Evolutionary conservation across 495 filamentous ascomycete genomes (phyloP).

Genomic region (Penicillium coprophilum): DNA sequence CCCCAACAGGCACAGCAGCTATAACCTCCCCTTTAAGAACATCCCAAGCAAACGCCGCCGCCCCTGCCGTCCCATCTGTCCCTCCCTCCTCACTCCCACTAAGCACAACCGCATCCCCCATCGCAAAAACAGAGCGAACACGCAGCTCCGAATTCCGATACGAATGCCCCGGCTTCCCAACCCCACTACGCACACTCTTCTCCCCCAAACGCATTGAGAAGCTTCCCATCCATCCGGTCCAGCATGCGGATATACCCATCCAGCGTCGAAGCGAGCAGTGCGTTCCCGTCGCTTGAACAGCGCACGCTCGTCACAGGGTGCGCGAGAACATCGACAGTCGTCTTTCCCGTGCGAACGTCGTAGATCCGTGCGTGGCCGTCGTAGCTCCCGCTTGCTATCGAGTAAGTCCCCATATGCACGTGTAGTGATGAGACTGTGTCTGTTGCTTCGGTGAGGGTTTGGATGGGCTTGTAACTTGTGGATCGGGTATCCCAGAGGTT

Average conservation of each 20-base stretch:
- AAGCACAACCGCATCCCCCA: conserved; percentile 73
- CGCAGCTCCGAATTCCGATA: conserved; percentile 69
- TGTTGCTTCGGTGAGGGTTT: conserved; percentile 72
- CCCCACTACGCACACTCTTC: conserved; percentile 25
- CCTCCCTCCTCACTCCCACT: conserved; percentile 71
- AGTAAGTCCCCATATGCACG: conserved; percentile 43
- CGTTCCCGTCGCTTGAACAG: conserved; percentile 68
- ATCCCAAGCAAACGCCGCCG: conserved; percentile 80
- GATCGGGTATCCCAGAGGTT: conserved; percentile 79
- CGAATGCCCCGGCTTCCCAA: conserved; percentile 1
- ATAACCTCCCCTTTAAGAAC: conserved; percentile 71
- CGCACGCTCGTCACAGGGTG: conserved; percentile 64
- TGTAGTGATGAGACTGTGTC: conserved; percentile 70
- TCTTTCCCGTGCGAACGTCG: conserved; percentile 79
- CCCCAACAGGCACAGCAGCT: conserved; percentile 57
- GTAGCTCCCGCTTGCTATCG: conserved; percentile 66
- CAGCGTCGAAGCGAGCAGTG: conserved; percentile 70
- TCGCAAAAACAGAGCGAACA: conserved; percentile 69
- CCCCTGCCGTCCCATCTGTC: conserved; percentile 54
- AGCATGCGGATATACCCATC: conserved; percentile 79
- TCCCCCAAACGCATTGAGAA: conserved; percentile 67
- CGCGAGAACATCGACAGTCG: conserved; percentile 66
- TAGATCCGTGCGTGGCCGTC: conserved; percentile 83
- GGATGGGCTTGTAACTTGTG: conserved; percentile 65
- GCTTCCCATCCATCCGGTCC: conserved; percentile 70